Conservation (phyloP, 805 yeast species). For the Pichia deserticola region DNA sequence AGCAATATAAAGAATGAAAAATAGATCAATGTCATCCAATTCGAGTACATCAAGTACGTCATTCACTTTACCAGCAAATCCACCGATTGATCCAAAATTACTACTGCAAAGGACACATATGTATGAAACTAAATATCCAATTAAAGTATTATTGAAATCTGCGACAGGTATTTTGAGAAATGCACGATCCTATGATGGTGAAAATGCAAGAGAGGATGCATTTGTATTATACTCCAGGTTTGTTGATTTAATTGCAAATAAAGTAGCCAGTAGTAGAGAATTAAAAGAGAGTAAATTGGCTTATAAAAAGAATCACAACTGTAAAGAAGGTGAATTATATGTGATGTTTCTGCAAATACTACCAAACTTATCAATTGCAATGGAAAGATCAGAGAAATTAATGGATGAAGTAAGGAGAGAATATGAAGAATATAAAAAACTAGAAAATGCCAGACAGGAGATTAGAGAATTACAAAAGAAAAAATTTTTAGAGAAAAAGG, state of each 20-base stretch:
- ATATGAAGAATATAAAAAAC: conserved; percentile 18
- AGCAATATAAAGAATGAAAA: neutral
- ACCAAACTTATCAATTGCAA: conserved; percentile 19
- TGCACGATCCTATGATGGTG: conserved; percentile 39
- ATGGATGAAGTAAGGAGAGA: conserved; percentile 20
- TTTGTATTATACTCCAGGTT: conserved; percentile 51
- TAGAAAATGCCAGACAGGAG: conserved; percentile 17
- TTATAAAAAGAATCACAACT: conserved; percentile 14
- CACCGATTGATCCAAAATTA: conserved; percentile 26
- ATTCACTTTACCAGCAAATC: conserved; percentile 10
- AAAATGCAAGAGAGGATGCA: conserved; percentile 40
- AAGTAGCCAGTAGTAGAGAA: conserved; percentile 40
- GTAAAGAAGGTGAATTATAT: conserved; percentile 21
- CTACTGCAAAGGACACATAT: conserved; percentile 40
- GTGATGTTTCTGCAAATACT: conserved; percentile 20
- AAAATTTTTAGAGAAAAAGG: conserved; percentile 15
- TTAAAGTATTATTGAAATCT: conserved; percentile 49
- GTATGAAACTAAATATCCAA: conserved; percentile 43
- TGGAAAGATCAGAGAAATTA: conserved; percentile 27
- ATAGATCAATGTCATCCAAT: conserved; percentile 1
- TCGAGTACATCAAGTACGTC: conserved; percentile 15
- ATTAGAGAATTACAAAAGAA: conserved; percentile 17
- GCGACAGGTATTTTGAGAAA: conserved; percentile 40
- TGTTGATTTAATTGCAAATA: conserved; percentile 47
- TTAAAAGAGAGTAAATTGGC: conserved; percentile 22